Conservation (phyloP, 768 basidiomycete genomes). For the Strobilomyces echinocephalus region DNA sequence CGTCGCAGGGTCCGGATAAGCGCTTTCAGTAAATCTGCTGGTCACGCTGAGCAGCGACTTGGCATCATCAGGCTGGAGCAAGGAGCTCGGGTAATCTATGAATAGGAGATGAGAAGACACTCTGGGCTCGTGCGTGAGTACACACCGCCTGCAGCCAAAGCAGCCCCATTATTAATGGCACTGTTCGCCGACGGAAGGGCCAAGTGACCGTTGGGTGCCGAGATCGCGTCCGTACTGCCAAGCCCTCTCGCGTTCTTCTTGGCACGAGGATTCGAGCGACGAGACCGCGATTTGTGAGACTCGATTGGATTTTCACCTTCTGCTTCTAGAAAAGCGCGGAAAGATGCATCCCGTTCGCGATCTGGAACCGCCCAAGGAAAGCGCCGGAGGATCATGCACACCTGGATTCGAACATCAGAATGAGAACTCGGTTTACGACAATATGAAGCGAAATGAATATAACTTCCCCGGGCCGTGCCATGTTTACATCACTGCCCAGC, state of each 20-base stretch:
- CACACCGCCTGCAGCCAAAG: slow-evolving; percentile 20
- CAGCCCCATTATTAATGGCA: slow-evolving; percentile 1
- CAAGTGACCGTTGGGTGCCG: slow-evolving; percentile 1
- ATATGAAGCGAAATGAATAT: slow-evolving; percentile 2
- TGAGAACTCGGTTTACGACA: slow-evolving; percentile 13
- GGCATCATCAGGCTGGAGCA: slow-evolving; percentile 20
- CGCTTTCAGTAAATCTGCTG: slow-evolving; percentile 26
- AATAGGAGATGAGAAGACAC: not conserved
- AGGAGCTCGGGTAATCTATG: slow-evolving; percentile 13
- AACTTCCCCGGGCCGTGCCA: not conserved
- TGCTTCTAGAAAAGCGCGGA: slow-evolving; percentile 85
- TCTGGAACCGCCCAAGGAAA: slow-evolving; percentile 99
- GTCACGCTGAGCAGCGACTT: slow-evolving; percentile 29
- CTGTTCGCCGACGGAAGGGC: slow-evolving; percentile 1
- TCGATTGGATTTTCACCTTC: slow-evolving; percentile 74
- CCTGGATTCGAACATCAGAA: slow-evolving; percentile 11
- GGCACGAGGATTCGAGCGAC: slow-evolving; percentile 7
- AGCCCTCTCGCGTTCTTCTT: slow-evolving; percentile 4
- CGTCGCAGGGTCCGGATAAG: slow-evolving; percentile 23
- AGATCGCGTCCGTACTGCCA: not conserved
- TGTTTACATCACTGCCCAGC: not conserved
- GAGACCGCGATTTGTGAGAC: slow-evolving; percentile 20
- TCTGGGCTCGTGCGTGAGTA: slow-evolving; percentile 1
- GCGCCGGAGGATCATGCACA: slow-evolving; percentile 91
- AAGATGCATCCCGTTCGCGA: slow-evolving; percentile 85